These are phyloP conservation scores for Pseudogymnoascus sp. DNA, from an alignment of 2,329 filamentous ascomycete species.

Conservation along the genomic window DNA sequence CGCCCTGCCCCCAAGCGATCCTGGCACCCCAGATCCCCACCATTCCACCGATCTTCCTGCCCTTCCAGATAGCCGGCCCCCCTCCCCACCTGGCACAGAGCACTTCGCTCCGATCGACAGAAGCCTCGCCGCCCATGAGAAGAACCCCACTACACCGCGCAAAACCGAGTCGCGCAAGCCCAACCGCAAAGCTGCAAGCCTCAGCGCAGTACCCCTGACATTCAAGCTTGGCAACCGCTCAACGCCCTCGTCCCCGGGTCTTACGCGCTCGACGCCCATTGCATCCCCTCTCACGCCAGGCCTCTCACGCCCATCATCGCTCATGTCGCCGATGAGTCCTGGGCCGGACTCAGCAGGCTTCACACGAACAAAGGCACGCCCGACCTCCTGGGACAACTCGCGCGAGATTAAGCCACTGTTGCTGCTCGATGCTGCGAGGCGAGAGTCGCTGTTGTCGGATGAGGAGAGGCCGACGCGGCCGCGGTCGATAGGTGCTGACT, in stretches of 20 bases:
- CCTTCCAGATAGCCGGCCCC: constrained; percentile 52
- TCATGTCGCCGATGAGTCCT: constrained; percentile 22
- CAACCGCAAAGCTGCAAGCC: constrained; percentile 30
- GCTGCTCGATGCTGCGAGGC: background rate
- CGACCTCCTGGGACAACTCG: constrained; percentile 53
- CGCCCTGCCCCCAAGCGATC: constrained; percentile 52
- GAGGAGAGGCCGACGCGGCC: constrained; percentile 21
- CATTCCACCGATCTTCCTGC: constrained; percentile 38
- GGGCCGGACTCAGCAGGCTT: background rate
- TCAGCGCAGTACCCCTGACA: constrained; percentile 47
- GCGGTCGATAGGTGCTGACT: background rate
- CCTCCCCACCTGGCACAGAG: constrained; percentile 34
- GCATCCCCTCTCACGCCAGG: constrained; percentile 28
- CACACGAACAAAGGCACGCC: constrained; percentile 28
- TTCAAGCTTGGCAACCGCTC: constrained; percentile 38
- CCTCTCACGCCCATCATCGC: constrained; percentile 25
- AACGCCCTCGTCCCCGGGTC: constrained; percentile 35
- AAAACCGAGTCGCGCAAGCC: background rate
- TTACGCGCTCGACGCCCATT: constrained; percentile 34
- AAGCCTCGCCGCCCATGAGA: background rate
- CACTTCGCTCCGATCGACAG: constrained; percentile 34
- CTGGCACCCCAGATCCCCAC: constrained; percentile 37
- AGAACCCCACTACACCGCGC: background rate
- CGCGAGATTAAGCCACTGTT: constrained; percentile 67
- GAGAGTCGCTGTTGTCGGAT: constrained; percentile 12